These are phyloP conservation scores for Chionographis japonica DNA, from an alignment of 106 monocot species.

Conservation along the genomic window DNA sequence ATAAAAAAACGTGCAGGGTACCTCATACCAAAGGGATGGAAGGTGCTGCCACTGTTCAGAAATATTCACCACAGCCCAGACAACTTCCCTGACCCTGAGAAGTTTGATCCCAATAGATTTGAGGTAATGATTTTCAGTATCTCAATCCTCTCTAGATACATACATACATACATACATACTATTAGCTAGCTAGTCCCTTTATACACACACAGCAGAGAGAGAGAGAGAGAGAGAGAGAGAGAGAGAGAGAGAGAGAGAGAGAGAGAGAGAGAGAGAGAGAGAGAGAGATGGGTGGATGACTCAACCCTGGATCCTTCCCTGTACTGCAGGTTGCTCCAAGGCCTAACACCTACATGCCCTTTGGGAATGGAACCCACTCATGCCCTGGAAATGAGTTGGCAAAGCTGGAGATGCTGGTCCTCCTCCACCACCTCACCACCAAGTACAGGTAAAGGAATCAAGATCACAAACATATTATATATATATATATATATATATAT, in stretches of 20 bases:
- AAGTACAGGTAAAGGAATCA: conserved; percentile 54
- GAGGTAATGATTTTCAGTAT: conserved; percentile 40
- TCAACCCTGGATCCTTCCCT: too few species aligned
- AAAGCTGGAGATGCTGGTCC: conserved; percentile 89
- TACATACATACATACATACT: too few species aligned
- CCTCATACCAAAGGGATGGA: conserved; percentile 98
- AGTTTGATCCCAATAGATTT: conserved; percentile 92
- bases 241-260: too few species aligned
- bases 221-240: too few species aligned
- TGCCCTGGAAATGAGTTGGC: conserved; percentile 98
- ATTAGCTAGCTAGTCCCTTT: too few species aligned
- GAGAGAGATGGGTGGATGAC: too few species aligned
- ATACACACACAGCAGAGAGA: too few species aligned
- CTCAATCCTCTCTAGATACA: too few species aligned
- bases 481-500: too few species aligned
- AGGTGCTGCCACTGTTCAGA: conserved; percentile 85
- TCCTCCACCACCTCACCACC: conserved; percentile 92
- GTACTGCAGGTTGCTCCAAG: conserved; percentile 49
- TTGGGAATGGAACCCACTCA: conserved; percentile 82
- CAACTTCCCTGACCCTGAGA: conserved; percentile 74
- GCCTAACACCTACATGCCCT: conserved; percentile 90
- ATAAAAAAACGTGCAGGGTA: conserved; percentile 41
- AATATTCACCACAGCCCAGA: conserved; percentile 92
- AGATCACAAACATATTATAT: too few species aligned
- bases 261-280: too few species aligned